Evolutionary conservation across 345 rosid genomes (phyloP).

Genomic region (Aegle marmelos): DNA sequence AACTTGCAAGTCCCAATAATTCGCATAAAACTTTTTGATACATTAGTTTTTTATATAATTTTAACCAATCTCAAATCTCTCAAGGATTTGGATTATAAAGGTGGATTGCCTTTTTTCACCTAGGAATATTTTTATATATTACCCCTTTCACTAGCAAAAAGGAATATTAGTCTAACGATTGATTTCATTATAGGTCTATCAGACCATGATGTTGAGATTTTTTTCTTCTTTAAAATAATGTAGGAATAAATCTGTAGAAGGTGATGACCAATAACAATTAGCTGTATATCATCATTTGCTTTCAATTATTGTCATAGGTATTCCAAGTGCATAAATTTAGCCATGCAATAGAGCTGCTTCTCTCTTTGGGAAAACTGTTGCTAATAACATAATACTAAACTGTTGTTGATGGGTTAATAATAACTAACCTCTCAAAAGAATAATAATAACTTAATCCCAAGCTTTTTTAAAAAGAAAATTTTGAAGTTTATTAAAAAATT

Average conservation of each 20-base stretch:
- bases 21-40: conserved; percentile 4
- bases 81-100: conserved; percentile 24
- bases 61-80: conserved; percentile 25
- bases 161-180: conserved; percentile 6
- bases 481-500: no score
- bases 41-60: not conserved
- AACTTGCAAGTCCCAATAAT: conserved; percentile 1
- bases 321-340: not conserved
- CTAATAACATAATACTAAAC: not conserved
- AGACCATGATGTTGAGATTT: conserved; percentile 19
- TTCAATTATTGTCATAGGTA: conserved; percentile 21
- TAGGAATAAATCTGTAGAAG: not conserved
- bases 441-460: not conserved
- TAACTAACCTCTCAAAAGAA: not conserved
- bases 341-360: conserved; percentile 10
- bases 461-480: no score
- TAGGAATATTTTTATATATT: conserved; percentile 10
- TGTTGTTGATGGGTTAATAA: not conserved
- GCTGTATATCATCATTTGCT: conserved; percentile 14
- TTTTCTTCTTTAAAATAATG: conserved; percentile 6
- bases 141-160: conserved; percentile 12
- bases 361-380: not conserved
- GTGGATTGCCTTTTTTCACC: conserved; percentile 11
- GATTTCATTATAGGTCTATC: conserved; percentile 10
- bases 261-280: conserved; percentile 9